phyloP scores from a whole-genome alignment of 129 eudicot species.

The Flaveria bidentis region DNA sequence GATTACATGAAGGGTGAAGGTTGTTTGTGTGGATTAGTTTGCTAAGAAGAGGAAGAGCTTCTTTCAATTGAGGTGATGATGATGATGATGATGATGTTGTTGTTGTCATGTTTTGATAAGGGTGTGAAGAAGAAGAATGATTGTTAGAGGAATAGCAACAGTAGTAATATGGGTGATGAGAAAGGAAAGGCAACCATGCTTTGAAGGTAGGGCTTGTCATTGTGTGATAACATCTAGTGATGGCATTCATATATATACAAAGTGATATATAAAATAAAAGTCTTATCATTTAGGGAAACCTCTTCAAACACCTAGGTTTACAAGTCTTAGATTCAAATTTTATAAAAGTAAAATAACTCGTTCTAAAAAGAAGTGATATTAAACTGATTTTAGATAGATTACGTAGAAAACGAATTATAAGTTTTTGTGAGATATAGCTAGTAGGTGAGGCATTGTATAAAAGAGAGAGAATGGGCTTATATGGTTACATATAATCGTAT shows the following conservation, averaged over 20 bases:
- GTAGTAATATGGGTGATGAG: slow-evolving; percentile 37
- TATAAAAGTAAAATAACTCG: too few relatives aligned
- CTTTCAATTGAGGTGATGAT: slow-evolving; percentile 34
- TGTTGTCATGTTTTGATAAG: slow-evolving; percentile 23
- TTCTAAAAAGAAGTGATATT: too few relatives aligned
- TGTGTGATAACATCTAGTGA: slow-evolving; percentile 17
- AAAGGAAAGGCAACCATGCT: slow-evolving; percentile 36
- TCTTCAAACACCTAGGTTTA: too few relatives aligned
- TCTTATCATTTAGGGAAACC: too few relatives aligned
- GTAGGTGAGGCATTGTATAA: too few relatives aligned
- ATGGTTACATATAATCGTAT: too few relatives aligned
- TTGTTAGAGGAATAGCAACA: slow-evolving; percentile 22
- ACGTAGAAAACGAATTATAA: too few relatives aligned
- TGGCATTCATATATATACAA: neutral
- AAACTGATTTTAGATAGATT: too few relatives aligned
- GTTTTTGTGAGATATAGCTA: too few relatives aligned
- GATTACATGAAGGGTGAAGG: slow-evolving; percentile 13
- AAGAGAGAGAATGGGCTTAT: too few relatives aligned
- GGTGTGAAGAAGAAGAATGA: slow-evolving; percentile 15
- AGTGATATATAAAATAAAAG: too few relatives aligned
- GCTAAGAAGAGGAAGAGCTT: slow-evolving; percentile 50
- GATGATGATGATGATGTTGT: slow-evolving; percentile 24
- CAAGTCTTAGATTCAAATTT: too few relatives aligned
- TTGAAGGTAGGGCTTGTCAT: slow-evolving; percentile 43
- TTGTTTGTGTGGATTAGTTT: slow-evolving; percentile 27